Conservation (phyloP, 768 basidiomycete species). For the Podaxis mareebaensis region DNA sequence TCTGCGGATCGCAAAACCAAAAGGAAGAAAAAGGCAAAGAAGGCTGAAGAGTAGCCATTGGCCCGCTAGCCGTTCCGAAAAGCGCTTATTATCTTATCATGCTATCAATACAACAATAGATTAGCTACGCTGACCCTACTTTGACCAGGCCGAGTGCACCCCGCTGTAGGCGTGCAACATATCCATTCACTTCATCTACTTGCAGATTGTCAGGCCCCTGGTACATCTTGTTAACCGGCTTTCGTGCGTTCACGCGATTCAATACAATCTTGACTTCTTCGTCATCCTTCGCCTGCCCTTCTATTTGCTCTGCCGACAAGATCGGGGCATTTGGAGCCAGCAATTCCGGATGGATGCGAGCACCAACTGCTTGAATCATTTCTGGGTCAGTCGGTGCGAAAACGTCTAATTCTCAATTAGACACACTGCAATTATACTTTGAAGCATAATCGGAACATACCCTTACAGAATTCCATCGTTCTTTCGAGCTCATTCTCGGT, state of each 20-base stretch:
- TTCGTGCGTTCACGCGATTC: slow-evolving; percentile 22
- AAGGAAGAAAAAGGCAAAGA: slow-evolving; percentile 37
- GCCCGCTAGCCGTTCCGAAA: not conserved
- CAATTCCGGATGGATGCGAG: slow-evolving; percentile 26
- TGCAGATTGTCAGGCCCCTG: slow-evolving; percentile 18
- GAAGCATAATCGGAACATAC: slow-evolving; percentile 5
- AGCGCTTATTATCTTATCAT: not conserved
- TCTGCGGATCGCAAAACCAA: slow-evolving; percentile 21
- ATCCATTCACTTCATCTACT: slow-evolving; percentile 19
- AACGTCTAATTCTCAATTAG: slow-evolving; percentile 19
- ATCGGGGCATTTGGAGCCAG: slow-evolving; percentile 24
- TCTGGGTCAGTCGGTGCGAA: slow-evolving; percentile 29
- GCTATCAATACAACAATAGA: not conserved
- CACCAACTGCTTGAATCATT: slow-evolving; percentile 25
- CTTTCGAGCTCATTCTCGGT: slow-evolving; percentile 51
- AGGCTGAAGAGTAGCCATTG: slow-evolving; percentile 18
- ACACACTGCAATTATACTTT: not conserved
- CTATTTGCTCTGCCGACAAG: slow-evolving; percentile 24
- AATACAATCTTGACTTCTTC: slow-evolving; percentile 20
- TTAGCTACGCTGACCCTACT: slow-evolving; percentile 7
- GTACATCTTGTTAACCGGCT: slow-evolving; percentile 21
- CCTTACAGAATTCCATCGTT: slow-evolving; percentile 34
- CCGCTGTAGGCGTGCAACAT: slow-evolving; percentile 17
- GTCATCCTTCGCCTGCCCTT: slow-evolving; percentile 18
- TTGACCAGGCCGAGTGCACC: slow-evolving; percentile 20